Base-by-base conservation (phyloP, 257 asterid species). In the Hygrophila difformis region DNA sequence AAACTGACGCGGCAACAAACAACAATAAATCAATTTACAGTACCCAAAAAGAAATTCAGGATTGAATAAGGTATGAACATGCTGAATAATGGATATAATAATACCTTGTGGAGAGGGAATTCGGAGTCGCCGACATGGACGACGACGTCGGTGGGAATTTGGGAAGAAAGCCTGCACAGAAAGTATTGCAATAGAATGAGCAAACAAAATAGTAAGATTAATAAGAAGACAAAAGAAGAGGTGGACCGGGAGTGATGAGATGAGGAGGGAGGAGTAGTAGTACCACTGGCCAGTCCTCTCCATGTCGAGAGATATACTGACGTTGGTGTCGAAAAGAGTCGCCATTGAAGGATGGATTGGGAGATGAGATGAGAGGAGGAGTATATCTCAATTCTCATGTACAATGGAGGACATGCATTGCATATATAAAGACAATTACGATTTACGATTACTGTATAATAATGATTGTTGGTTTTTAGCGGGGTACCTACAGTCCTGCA, bases 211-310 rank as follows among this genome's bases (percentile, higher is more conserved):
- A n/a, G n/a, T n/a, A n/a, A n/a, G n/a, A n/a, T n/a, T n/a, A n/a
- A n/a, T n/a, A n/a, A n/a, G n/a, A n/a, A n/a, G n/a, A n/a, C n/a
- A n/a, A 3, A 8, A 8, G 8, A 26, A 26, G 31, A 26, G 8
- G 31, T 8, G 4, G 8, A 8, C 31, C 8, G 8, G 7, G 8
- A 3, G 31, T 5, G 31, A 26, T 26, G 31, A 26, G 8, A 26
- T 26, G 31, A 3, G 4, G 31, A 26, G 8, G 4, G 31, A 26
- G 31, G 8, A 8, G 22, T 17, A 18, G 8, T 23, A 18, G 35
- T 60, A 88, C 97, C 97, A 81, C 57, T 84, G 87, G 35, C 95
- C 97, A 65, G 97, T 88, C 67, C 94, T 81, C 64, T 88, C 95
- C 94, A 88, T 81, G 49, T 89, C 95, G 31, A 58, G 73, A 48